A percentile compares a stretch with the other conserved stretches of the same genome.
phyloP scores from a whole-genome alignment of 345 rosid species.

The Murraya paniculata region DNA sequence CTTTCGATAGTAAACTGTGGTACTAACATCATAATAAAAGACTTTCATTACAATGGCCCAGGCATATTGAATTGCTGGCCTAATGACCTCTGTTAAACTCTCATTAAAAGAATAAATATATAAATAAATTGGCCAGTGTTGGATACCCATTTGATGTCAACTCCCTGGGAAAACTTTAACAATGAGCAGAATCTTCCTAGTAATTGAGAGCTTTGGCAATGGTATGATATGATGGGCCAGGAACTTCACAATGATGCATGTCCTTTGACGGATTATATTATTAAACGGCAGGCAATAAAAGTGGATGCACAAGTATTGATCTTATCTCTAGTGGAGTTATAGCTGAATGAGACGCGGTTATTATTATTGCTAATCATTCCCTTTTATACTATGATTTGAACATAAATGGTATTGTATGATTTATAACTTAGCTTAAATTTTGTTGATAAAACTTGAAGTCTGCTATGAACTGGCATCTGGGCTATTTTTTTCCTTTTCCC shows the following conservation, averaged over 20 bases:
- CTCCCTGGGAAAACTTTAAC: not conserved
- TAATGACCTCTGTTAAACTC: not conserved
- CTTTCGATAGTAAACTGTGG: not conserved
- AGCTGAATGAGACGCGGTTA: not conserved
- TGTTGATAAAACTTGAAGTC: not conserved
- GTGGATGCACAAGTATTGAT: constrained; percentile 21
- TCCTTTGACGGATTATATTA: constrained; percentile 1
- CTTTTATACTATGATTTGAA: no score
- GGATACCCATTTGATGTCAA: not conserved
- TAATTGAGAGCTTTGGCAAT: constrained; percentile 15
- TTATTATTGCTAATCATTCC: no score
- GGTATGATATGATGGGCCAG: constrained; percentile 26
- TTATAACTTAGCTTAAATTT: not conserved
- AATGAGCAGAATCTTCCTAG: constrained; percentile 20
- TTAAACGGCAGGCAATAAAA: constrained; percentile 16
- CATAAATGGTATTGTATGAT: no score
- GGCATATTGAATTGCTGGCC: not conserved
- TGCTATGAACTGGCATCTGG: not conserved
- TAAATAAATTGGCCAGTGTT: no score
- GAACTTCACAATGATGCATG: constrained; percentile 2
- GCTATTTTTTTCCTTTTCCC: not conserved
- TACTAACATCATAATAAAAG: not conserved
- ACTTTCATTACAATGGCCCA: not conserved
- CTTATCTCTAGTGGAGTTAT: constrained; percentile 9
- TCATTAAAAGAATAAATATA: not conserved